Base-by-base conservation (phyloP, 2,329 filamentous ascomycete species). In the Penicillium oxalicum region DNA sequence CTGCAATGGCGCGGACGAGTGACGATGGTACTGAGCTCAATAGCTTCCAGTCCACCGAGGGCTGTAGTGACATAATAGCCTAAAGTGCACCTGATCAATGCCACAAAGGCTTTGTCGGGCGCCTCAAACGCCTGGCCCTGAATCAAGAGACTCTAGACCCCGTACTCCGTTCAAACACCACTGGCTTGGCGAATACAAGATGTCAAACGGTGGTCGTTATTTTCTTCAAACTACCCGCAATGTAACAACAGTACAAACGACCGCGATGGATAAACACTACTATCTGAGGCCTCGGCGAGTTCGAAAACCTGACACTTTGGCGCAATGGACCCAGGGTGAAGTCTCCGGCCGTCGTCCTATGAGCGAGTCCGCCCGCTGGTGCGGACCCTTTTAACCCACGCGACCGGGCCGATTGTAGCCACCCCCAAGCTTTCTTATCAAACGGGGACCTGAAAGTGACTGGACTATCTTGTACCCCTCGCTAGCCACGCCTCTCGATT, bases 221-320 rank as follows among this genome's bases (percentile, higher is more conserved):
- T 11, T 38, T 25, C 26, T 38, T 24, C 36, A 9, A 13, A 38
- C 36, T 38, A 25, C 4, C 18, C 7, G 8, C 4, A 11, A 38
- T 25, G 18, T 13, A 11, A 11, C 26, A 38, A 25, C 18, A 9
- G 36, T 18, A 18, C 18, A 18, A 18, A 18, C 18, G 18, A 18
- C 18, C 18, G 18, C 18, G 18, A 1, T 18, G 18, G 18, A 18
- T 18, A 18, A 18, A 18, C 18, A 18, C 29, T 32, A 32, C 29
- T 40, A 8, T n/a, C 29, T 33, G n/a, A 12, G 18, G 8, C 13
- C 36, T 42, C 40, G 28, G 33, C 40, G 39, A 25, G 2, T 52
- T 53, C 53, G 18, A 18, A 56, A 54, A 54, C 51, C 56, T 47
- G 47, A 50, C 51, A 48, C 44, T 45, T 3, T 28, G 38, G 24